These are phyloP conservation scores for Paraphaeosphaeria sporulosa DNA, from an alignment of 2,329 filamentous ascomycete genomes.

Conservation along the genomic window DNA sequence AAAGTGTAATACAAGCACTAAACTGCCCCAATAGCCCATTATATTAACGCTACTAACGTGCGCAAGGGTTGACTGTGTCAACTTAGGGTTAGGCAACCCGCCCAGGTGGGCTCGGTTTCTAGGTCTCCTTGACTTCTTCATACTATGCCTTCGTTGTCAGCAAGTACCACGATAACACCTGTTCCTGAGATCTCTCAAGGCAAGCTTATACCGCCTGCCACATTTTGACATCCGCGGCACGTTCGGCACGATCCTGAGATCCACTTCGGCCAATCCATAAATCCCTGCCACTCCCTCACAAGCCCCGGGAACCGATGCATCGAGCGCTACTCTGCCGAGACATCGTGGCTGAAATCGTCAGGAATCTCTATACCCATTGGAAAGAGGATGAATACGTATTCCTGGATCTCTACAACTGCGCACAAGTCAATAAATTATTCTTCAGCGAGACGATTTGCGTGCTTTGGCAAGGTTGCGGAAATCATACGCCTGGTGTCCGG, in stretches of 20 bases:
- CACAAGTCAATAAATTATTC: slow-evolving; percentile 12
- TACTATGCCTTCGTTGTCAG: neutral
- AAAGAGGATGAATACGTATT: neutral
- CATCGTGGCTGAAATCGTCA: slow-evolving; percentile 2
- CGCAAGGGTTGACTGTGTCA: too few relatives aligned
- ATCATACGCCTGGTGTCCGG: neutral
- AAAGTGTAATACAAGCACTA: too few relatives aligned
- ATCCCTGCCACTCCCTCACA: too few relatives aligned
- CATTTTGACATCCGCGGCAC: too few relatives aligned
- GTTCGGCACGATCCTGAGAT: too few relatives aligned
- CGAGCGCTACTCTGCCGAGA: slow-evolving; percentile 6
- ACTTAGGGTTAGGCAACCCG: too few relatives aligned
- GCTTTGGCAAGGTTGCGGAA: slow-evolving; percentile 12
- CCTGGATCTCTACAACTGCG: neutral
- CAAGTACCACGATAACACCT: too few relatives aligned
- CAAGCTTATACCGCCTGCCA: too few relatives aligned
- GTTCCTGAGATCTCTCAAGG: too few relatives aligned
- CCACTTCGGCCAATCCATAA: too few relatives aligned
- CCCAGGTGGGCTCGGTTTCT: neutral
- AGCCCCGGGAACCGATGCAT: neutral
- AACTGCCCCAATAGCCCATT: too few relatives aligned
- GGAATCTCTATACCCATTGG: neutral
- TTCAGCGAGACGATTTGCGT: slow-evolving; percentile 3
- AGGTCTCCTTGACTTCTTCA: neutral
- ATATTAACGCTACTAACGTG: too few relatives aligned